Evolutionary conservation across 2,329 filamentous ascomycete genomes (phyloP).

Genomic region (Calonectria pauciramosa): DNA sequence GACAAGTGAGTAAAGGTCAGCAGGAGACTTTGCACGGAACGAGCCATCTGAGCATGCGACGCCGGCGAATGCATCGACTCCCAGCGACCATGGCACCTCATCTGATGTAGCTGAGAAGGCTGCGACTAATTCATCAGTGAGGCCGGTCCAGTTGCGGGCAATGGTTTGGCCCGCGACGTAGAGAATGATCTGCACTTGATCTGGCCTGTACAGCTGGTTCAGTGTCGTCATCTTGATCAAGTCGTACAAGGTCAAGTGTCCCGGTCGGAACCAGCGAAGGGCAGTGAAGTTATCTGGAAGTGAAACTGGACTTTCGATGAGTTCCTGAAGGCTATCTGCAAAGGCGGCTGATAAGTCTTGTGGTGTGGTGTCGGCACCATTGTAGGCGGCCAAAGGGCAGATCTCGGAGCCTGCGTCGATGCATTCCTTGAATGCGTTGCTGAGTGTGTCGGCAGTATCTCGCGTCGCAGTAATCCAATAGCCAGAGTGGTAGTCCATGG

Average conservation of each 20-base stretch:
- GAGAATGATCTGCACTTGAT: background rate
- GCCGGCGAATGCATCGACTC: slow-evolving; percentile 22
- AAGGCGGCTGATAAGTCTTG: slow-evolving; percentile 26
- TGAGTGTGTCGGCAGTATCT: slow-evolving; percentile 30
- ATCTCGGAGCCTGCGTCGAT: slow-evolving; percentile 27
- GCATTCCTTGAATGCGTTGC: slow-evolving; percentile 32
- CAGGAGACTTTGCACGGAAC: slow-evolving; percentile 23
- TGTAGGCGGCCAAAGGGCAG: slow-evolving; percentile 32
- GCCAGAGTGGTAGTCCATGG: slow-evolving; percentile 27
- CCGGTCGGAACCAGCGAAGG: background rate
- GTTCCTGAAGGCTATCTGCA: background rate
- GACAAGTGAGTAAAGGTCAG: slow-evolving; percentile 30
- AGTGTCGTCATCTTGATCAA: background rate
- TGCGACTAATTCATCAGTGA: background rate
- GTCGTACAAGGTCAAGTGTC: background rate
- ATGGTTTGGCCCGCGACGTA: background rate
- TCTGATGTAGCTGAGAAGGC: background rate
- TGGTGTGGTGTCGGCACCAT: slow-evolving; percentile 26
- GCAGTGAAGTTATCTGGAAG: background rate
- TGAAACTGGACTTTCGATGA: slow-evolving; percentile 14
- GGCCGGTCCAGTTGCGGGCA: background rate
- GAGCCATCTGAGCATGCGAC: slow-evolving; percentile 34
- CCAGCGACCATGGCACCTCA: slow-evolving; percentile 27
- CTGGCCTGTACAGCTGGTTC: background rate
- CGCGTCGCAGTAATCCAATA: slow-evolving; percentile 18